phyloP scores from a whole-genome alignment of 2,329 filamentous ascomycete genomes.

The Aspergillus sp. region DNA sequence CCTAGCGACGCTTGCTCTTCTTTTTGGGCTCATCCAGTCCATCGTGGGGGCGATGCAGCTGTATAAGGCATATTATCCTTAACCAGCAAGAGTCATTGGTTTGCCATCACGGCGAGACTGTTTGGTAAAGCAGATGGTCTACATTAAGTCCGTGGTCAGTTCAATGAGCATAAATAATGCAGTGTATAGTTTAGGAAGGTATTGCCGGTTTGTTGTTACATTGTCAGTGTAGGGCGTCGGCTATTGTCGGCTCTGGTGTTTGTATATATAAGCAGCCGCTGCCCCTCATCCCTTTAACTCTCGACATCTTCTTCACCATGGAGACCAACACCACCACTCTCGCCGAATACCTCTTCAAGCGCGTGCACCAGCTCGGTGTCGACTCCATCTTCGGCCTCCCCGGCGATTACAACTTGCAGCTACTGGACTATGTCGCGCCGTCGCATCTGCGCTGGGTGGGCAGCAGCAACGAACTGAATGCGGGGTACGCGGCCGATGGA shows the following conservation, averaged over 20 bases:
- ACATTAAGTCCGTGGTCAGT: too few species aligned
- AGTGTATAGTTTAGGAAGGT: too few species aligned
- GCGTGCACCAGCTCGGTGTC: conserved; percentile 64
- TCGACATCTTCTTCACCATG: not conserved
- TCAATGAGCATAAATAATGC: too few species aligned
- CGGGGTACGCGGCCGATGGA: conserved; percentile 48
- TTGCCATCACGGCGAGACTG: too few species aligned
- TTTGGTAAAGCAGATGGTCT: too few species aligned
- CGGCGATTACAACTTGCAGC: conserved; percentile 69
- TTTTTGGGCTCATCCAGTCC: conserved; percentile 43
- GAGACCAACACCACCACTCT: conserved; percentile 23
- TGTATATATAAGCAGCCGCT: not conserved
- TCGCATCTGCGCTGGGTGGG: conserved; percentile 62
- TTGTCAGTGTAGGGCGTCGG: not conserved
- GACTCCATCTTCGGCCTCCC: conserved; percentile 68
- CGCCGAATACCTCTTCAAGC: conserved; percentile 60
- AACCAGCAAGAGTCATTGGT: too few species aligned
- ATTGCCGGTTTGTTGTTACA: too few species aligned
- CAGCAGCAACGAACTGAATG: conserved; percentile 72
- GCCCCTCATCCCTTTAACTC: not conserved
- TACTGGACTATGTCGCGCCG: conserved; percentile 65
- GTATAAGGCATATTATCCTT: conserved; percentile 25
- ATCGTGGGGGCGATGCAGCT: conserved; percentile 46
- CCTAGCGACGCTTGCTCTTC: not conserved
- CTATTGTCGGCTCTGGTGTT: not conserved